Evolutionary conservation across 306 rosid species (phyloP).

Genomic region (Castanea crenata): DNA sequence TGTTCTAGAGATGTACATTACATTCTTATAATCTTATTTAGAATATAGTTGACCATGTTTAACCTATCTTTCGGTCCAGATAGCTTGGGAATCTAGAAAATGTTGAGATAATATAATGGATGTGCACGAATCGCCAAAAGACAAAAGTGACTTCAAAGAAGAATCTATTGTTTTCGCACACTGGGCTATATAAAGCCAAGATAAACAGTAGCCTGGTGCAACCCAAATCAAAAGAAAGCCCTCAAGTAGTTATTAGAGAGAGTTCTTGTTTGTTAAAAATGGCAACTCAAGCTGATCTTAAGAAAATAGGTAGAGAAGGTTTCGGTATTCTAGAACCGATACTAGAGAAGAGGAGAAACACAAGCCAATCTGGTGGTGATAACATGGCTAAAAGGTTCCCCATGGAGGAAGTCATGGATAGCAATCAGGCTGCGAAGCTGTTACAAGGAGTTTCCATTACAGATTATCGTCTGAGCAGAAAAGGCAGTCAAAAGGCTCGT

Average conservation of each 20-base stretch:
- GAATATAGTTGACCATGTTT: too few relatives aligned
- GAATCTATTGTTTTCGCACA: neutral
- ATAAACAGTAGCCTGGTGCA: neutral
- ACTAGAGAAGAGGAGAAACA: neutral
- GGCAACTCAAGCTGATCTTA: neutral
- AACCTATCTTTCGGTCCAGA: neutral
- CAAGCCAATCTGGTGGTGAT: neutral
- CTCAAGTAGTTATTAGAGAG: neutral
- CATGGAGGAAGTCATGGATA: neutral
- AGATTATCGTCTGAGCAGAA: neutral
- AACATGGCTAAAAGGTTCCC: neutral
- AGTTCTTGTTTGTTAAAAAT: neutral
- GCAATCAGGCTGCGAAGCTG: neutral
- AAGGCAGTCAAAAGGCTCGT: too few relatives aligned
- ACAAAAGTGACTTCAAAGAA: neutral
- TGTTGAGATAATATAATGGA: neutral
- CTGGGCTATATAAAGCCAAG: neutral
- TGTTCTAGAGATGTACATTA: too few relatives aligned
- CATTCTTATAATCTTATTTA: too few relatives aligned
- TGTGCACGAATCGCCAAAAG: neutral
- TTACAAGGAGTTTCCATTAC: neutral
- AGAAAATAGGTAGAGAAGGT: neutral
- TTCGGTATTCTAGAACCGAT: neutral
- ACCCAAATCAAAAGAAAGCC: neutral
- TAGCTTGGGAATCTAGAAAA: neutral